Percentiles rank a stretch among this genome's conserved stretches.
These are phyloP conservation scores for Chaetomium cochliodes DNA, from an alignment of 495 filamentous ascomycete species.

Conservation along the genomic window DNA sequence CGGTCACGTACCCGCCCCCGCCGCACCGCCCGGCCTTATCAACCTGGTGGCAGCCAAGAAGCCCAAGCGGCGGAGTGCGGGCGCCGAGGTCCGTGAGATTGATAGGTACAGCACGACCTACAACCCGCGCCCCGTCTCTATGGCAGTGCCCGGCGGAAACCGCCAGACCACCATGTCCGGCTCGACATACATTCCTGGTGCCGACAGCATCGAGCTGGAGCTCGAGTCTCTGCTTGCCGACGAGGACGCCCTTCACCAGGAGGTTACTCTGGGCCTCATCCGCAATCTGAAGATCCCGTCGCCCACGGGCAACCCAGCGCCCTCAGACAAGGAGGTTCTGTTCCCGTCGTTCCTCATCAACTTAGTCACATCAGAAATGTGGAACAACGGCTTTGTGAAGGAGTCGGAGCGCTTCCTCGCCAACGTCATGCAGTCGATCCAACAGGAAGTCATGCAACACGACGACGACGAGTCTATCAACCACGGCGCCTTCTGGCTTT, in stretches of 20 bases:
- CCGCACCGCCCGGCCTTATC: conserved; percentile 75
- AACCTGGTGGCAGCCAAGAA: conserved; percentile 97
- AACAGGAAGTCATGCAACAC: conserved; percentile 98
- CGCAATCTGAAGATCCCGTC: conserved; percentile 92
- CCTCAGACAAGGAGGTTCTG: conserved; percentile 95
- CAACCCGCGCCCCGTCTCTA: conserved; percentile 92
- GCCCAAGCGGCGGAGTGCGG: conserved; percentile 91
- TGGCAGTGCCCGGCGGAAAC: conserved; percentile 68
- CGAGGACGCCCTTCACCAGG: conserved; percentile 92
- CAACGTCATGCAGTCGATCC: conserved; percentile 99
- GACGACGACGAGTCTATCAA: conserved; percentile 97
- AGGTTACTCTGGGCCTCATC: conserved; percentile 93
- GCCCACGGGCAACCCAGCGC: conserved; percentile 76
- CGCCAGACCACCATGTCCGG: conserved; percentile 65
- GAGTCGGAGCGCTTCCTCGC: conserved; percentile 98
- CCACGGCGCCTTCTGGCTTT: conserved; percentile 97
- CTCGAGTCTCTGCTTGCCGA: conserved; percentile 90
- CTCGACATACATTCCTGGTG: conserved; percentile 66
- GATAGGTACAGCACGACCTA: conserved; percentile 88
- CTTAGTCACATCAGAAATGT: conserved; percentile 98
- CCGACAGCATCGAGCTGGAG: conserved; percentile 89
- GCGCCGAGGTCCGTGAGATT: conserved; percentile 76
- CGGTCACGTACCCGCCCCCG: conserved; percentile 50
- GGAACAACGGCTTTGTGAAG: conserved; percentile 99
- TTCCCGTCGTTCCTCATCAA: conserved; percentile 99